Evolutionary conservation across 148 eudicot species (phyloP).

Genomic region (Vaccinium vitisidaea): DNA sequence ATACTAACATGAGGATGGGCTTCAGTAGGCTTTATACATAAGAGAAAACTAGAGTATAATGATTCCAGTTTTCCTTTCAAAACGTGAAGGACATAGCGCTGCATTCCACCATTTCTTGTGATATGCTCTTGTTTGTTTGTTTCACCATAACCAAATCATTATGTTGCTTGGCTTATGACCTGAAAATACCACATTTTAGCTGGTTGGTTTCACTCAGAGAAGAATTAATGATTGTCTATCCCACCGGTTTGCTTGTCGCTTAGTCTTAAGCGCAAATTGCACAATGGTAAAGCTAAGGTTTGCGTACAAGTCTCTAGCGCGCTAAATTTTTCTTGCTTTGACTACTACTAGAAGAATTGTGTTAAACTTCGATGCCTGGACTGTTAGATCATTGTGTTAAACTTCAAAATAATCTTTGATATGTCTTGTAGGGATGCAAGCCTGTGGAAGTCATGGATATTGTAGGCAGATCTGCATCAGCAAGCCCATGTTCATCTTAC

Average conservation of each 20-base stretch:
- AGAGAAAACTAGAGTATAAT: not conserved
- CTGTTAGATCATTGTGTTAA: not conserved
- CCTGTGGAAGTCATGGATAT: constrained; percentile 48
- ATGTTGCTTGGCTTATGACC: not conserved
- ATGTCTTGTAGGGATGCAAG: constrained; percentile 50
- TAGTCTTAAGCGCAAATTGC: not conserved
- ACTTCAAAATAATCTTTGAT: not conserved
- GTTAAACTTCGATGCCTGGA: not conserved
- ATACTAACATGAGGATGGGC: not conserved
- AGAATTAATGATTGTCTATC: too few species aligned
- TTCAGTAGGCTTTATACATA: not conserved
- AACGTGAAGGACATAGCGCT: not conserved
- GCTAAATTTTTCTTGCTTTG: not conserved
- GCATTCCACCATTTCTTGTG: not conserved
- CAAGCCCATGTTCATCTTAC: constrained; percentile 65
- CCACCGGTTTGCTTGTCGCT: not conserved
- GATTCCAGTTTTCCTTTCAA: not conserved
- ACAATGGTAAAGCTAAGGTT: not conserved
- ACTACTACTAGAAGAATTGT: not conserved
- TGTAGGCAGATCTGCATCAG: constrained; percentile 51
- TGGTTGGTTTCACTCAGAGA: too few species aligned
- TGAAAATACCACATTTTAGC: not conserved
- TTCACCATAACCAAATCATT: not conserved
- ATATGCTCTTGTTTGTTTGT: not conserved
- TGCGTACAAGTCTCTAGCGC: not conserved